phyloP scores from a whole-genome alignment of 2,329 filamentous ascomycete species.

The Sarocladium strictum region DNA sequence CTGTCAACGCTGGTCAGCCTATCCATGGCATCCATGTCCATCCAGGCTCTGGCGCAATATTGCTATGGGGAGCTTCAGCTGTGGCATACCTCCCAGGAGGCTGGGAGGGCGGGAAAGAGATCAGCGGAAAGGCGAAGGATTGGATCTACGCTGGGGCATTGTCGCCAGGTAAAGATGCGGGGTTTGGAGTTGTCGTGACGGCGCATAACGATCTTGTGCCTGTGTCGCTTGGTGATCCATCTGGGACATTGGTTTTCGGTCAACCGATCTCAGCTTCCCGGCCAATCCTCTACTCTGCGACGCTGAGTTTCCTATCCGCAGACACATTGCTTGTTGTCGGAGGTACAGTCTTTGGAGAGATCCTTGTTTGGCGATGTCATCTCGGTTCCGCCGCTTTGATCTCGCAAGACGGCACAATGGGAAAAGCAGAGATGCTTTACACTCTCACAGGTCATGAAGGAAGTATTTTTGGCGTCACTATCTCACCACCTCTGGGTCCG shows the following conservation, averaged over 20 bases:
- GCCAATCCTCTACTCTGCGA: slow-evolving; percentile 83
- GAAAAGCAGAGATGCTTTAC: slow-evolving; percentile 38
- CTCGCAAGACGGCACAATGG: not conserved
- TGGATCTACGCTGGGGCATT: slow-evolving; percentile 70
- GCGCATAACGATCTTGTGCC: slow-evolving; percentile 78
- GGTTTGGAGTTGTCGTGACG: slow-evolving; percentile 59
- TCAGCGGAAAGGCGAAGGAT: slow-evolving; percentile 51
- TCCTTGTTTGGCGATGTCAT: slow-evolving; percentile 77
- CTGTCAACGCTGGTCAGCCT: slow-evolving; percentile 60
- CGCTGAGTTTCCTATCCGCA: slow-evolving; percentile 56
- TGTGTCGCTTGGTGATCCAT: slow-evolving; percentile 29
- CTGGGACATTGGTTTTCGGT: slow-evolving; percentile 34
- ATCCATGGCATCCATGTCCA: slow-evolving; percentile 65
- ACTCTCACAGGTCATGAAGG: slow-evolving; percentile 72
- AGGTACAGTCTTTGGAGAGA: slow-evolving; percentile 91
- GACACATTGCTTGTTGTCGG: slow-evolving; percentile 68
- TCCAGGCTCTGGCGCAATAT: slow-evolving; percentile 24
- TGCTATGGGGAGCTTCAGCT: slow-evolving; percentile 67
- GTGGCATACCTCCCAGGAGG: slow-evolving; percentile 36
- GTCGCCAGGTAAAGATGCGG: slow-evolving; percentile 31
- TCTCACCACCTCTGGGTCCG: slow-evolving; percentile 52
- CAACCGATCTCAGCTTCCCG: slow-evolving; percentile 59
- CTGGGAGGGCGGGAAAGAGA: slow-evolving; percentile 13
- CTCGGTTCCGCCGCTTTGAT: slow-evolving; percentile 17
- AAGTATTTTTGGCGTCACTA: slow-evolving; percentile 83